phyloP scores from a whole-genome alignment of 208 protist species.

The Giardia duodenalis region DNA sequence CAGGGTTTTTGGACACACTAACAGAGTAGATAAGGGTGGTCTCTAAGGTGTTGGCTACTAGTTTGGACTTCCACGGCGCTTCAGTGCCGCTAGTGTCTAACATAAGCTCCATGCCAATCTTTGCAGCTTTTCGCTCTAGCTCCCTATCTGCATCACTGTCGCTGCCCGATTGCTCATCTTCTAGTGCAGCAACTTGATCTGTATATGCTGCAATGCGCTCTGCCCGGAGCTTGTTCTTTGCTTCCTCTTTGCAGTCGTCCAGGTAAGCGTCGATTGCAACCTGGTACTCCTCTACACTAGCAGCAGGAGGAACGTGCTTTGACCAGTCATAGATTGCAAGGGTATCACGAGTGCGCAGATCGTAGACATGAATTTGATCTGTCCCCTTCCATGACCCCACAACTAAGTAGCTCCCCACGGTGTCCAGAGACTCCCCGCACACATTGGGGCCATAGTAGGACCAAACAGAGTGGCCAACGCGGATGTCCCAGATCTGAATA shows the following conservation, averaged over 20 bases:
- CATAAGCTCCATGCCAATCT: neutral
- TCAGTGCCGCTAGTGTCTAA: neutral
- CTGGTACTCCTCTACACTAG: conserved; percentile 32
- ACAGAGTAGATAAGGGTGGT: conserved; percentile 32
- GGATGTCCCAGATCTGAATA: conserved; percentile 64
- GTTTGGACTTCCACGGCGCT: neutral
- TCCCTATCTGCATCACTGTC: neutral
- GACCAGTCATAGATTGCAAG: neutral
- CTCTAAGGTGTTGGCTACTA: neutral
- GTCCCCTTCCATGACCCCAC: conserved; percentile 48
- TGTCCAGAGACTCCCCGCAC: conserved; percentile 59
- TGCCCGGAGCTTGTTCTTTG: neutral
- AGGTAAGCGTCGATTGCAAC: conserved; percentile 4
- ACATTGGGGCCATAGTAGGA: conserved; percentile 53
- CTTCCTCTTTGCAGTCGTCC: neutral
- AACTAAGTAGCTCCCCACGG: conserved; percentile 50
- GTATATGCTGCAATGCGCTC: neutral
- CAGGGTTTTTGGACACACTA: neutral
- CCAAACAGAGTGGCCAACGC: conserved; percentile 48
- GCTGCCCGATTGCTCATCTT: neutral
- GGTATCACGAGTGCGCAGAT: conserved; percentile 41
- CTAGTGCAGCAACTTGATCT: neutral
- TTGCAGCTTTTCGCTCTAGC: neutral
- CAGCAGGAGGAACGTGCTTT: neutral
- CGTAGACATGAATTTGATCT: conserved; percentile 56